These are phyloP conservation scores for Wickerhamiella infanticola DNA, from an alignment of 1,139 yeast species.

Conservation along the genomic window DNA sequence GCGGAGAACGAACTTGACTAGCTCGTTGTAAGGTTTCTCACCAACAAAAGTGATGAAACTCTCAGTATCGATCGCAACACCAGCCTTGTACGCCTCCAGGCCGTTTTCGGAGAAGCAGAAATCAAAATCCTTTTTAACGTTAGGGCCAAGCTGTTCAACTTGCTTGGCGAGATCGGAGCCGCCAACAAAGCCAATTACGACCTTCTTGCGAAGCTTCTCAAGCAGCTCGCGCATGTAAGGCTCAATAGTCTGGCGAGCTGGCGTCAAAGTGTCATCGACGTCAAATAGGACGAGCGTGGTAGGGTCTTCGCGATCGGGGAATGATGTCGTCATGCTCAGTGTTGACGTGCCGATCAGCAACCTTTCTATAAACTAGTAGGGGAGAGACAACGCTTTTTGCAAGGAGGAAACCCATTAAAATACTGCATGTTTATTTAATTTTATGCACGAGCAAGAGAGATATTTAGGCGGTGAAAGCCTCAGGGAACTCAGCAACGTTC, in stretches of 20 bases:
- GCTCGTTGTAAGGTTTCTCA: conserved; percentile 80
- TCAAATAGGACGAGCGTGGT: conserved; percentile 62
- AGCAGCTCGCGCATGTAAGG: conserved; percentile 66
- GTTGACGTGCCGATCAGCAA: too few relatives aligned
- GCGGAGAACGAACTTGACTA: conserved; percentile 68
- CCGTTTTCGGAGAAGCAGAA: conserved; percentile 97
- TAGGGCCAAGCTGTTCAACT: conserved; percentile 83
- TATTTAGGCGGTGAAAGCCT: conserved; percentile 24
- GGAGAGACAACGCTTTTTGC: not conserved
- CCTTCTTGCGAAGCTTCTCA: conserved; percentile 67
- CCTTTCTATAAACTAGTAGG: too few relatives aligned
- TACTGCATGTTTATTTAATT: not conserved
- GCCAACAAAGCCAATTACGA: conserved; percentile 94
- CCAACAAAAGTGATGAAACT: conserved; percentile 93
- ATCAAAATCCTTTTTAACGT: conserved; percentile 62
- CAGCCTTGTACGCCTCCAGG: conserved; percentile 86
- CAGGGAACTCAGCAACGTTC: conserved; percentile 93
- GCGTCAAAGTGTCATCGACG: conserved; percentile 96
- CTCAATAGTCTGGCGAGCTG: conserved; percentile 76
- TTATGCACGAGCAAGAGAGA: not conserved
- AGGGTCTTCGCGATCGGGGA: conserved; percentile 24
- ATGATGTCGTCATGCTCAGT: conserved; percentile 1
- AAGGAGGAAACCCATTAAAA: not conserved
- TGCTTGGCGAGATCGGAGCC: conserved; percentile 93
- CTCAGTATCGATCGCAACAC: conserved; percentile 77